phyloP scores from a whole-genome alignment of 2,329 filamentous ascomycete genomes.

The Coniochaeta prunicola region DNA sequence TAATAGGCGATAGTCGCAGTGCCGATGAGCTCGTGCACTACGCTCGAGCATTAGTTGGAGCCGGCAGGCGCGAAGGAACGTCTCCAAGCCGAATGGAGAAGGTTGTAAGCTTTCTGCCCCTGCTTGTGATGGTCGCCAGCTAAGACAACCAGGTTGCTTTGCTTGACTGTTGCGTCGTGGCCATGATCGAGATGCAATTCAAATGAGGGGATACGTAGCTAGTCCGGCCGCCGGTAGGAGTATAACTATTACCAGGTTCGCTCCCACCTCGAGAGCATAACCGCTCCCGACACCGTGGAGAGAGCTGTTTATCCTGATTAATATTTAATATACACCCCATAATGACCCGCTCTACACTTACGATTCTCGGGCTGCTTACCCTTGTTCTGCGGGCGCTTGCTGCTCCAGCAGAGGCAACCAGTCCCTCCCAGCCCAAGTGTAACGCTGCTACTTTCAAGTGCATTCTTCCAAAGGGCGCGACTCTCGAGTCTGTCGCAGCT shows the following conservation, averaged over 20 bases:
- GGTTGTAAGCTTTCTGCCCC: neutral
- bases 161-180: neutral
- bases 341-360: neutral
- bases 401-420: neutral
- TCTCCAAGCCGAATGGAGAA: neutral
- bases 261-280: neutral
- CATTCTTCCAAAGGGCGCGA: conserved; percentile 7
- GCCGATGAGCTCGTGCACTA: neutral
- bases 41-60: neutral
- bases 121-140: neutral
- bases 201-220: neutral
- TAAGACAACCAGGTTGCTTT: neutral
- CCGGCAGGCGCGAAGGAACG: neutral
- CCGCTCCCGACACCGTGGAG: neutral
- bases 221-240: neutral
- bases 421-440: conserved; percentile 3
- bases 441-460: conserved; percentile 5
- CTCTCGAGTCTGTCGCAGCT: conserved; percentile 10
- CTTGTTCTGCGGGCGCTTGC: neutral
- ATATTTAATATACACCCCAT: neutral
- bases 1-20: neutral
- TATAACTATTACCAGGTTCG: neutral
- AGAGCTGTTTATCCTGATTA: neutral
- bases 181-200: neutral
- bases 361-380: neutral